Base-by-base conservation (phyloP, 1,139 yeast species). In the Suhomyces terraborum region DNA sequence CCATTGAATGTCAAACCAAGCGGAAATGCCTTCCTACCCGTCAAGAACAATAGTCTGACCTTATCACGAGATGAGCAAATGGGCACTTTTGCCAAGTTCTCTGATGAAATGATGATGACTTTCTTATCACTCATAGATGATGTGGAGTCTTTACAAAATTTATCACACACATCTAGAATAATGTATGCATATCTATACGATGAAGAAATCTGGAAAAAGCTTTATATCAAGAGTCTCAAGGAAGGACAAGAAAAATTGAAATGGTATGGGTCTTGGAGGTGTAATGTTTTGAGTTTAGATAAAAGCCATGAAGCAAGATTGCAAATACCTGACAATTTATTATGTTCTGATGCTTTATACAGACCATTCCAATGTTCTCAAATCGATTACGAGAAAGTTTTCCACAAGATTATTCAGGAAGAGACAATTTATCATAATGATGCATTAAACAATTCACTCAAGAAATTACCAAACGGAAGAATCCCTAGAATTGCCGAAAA, bases 261-360 rank as follows among this genome's bases (percentile, higher is more conserved):
- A 34, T 88, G 96, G 96, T 60, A 56, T 31, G 96, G 96, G 0
- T 75, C 88, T 1, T 88, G 96, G 96, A 74, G 88, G 52, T 66
- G 74, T 27, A 79, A 91, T 0, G 65, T 82, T 13, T 59, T 84
- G 48, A 60, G 66, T 0, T 48, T 77, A 3, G 52, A 62, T 1
- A 45, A 48, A n/a, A 53, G 60, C 23, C 44, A 54, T 5, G 73
- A 67, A 41, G 75, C 80, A 2, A 58, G 67, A 21, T 58, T 81
- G 2, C 71, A 69, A 45, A 54, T 66, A 4, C 61, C 62, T 1
- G 66, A 61, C 21, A 65, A 65, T 43, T 49, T 64, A 32, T 47
- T 73, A n/a, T 72, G 75, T 45, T 67, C 75, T 0, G 96, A 88
- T 58, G 53, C 78, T 9, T 60, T 88, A 16, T 88, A 82, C 59